A percentile compares a stretch with the other conserved stretches of the same genome.
Conservation (phyloP, 306 rosid genomes). For the Cucurbita argyrosperma region DNA sequence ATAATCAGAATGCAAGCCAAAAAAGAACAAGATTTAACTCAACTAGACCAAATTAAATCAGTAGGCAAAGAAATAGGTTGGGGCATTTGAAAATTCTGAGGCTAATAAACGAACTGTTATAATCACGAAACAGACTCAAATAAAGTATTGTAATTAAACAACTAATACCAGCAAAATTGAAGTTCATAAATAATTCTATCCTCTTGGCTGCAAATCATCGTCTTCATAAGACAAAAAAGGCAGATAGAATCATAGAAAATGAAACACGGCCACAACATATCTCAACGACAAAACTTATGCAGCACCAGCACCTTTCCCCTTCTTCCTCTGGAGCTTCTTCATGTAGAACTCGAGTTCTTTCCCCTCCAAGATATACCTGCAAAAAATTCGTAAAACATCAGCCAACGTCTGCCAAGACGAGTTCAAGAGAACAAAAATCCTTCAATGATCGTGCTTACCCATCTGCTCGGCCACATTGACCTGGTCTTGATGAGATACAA, state of each 20-base stretch:
- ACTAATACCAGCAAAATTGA: background rate
- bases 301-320: constrained; percentile 7
- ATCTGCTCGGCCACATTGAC: background rate
- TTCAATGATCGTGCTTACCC: background rate
- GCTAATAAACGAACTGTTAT: background rate
- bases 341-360: constrained; percentile 3
- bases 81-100: background rate
- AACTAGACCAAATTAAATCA: background rate
- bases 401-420: background rate
- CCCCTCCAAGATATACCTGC: constrained; percentile 3
- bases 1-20: too few relatives aligned
- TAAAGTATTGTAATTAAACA: background rate
- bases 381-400: background rate
- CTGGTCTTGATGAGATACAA: constrained; percentile 3
- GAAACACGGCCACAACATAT: background rate
- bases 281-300: background rate
- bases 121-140: background rate
- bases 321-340: constrained; percentile 7
- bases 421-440: background rate
- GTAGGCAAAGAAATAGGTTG: background rate
- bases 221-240: background rate
- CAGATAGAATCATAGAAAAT: background rate
- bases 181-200: background rate
- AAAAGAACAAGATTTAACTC: background rate
- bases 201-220: background rate